Evolutionary conservation across 2,329 filamentous ascomycete species (phyloP), one percentile per base, ranked within the genome.

Genomic region (Thielaviopsis ethacetica): DNA sequence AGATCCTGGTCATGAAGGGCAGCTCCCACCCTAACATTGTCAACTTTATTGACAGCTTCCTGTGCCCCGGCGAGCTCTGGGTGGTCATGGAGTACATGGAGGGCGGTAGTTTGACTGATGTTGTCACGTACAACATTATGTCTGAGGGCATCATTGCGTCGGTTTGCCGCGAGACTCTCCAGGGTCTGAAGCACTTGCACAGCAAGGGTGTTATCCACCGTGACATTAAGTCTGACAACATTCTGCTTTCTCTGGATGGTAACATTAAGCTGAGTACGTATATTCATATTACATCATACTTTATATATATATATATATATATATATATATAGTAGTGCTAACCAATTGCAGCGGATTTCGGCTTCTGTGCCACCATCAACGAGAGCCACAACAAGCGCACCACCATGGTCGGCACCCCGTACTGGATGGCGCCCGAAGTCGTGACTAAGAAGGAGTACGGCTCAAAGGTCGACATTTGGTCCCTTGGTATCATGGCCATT

Each of bases 31-130:
- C 90, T 67, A 97, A 97, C 69, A 95, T 98, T 72, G 93, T 98
- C 72, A 98, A 98, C 71, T 98, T 97, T 71, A 91, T 97, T 74
- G 93, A 97, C 75, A 96, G 91, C 70, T 97, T 91, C 70, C 77
- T 98, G 12, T 86, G 91, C 60, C 81, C 82, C 13, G 88, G 91
- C 51, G 93, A 97, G 70, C 75, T 98, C 30, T 98, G 93, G 93
- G 93, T 98, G 1, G 89, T 97, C 38, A 98, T 98, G 93, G 93
- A 98, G 73, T 98, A 91, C 68, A 98, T 98, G 93, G 91, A 98
- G 71, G 93, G 93, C 61, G 93, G 93, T 63, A 96, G 90, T 71
- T 76, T 98, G 69, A 98, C 93, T 12, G 93, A 98, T 71, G 93
- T 98, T 58, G 93, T 98, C 59, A 98, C 93, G 3, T 97, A 95